phyloP scores from a whole-genome alignment of 352 stramenopile species.

The Phytophthora meadii region DNA sequence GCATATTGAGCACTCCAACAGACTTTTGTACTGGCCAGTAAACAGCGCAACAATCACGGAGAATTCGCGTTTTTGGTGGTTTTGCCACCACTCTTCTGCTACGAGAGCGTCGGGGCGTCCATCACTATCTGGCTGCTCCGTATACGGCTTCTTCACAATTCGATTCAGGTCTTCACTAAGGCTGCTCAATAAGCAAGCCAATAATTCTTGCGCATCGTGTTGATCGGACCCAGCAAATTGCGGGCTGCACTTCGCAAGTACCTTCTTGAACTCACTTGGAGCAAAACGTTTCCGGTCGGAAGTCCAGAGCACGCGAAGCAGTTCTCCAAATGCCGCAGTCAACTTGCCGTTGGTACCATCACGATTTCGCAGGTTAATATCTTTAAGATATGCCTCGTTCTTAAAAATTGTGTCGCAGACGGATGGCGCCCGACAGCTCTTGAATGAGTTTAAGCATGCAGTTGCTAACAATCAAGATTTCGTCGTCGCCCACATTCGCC shows the following conservation, averaged over 20 bases:
- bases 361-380: conserved; percentile 97
- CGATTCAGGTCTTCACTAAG: conserved; percentile 99
- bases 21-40: conserved; percentile 98
- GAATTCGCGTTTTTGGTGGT: conserved; percentile 97
- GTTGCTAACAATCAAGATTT: neutral
- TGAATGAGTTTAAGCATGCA: neutral
- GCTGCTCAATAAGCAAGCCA: conserved; percentile 95
- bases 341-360: conserved; percentile 94
- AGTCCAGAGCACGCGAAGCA: conserved; percentile 94
- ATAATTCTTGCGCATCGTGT: conserved; percentile 95
- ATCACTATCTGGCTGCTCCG: conserved; percentile 96
- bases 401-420: conserved; percentile 61
- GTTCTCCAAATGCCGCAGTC: conserved; percentile 92
- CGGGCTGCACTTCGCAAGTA: conserved; percentile 90
- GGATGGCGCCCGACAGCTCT: neutral
- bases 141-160: conserved; percentile 96
- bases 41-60: conserved; percentile 99
- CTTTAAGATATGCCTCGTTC: conserved; percentile 92
- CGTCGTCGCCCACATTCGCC: neutral
- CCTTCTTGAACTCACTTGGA: conserved; percentile 92
- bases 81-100: conserved; percentile 99
- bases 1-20: conserved; percentile 96
- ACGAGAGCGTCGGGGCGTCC: conserved; percentile 95
- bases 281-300: conserved; percentile 84
- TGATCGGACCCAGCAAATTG: conserved; percentile 97